Conservation (phyloP, 495 filamentous ascomycete genomes). For the Rhizodiscina lignyota region DNA sequence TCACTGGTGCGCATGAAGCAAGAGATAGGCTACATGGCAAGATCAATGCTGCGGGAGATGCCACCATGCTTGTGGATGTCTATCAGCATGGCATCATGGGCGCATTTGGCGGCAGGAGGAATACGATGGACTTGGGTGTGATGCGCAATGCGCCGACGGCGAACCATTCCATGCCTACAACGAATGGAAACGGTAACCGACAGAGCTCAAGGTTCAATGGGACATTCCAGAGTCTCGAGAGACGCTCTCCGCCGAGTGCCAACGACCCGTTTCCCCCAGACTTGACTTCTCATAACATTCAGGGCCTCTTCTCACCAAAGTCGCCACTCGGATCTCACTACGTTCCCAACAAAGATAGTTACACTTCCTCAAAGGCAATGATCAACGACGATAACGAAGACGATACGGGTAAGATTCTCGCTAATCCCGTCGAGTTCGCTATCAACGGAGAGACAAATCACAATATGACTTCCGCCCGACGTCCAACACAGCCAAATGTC, state of each 20-base stretch:
- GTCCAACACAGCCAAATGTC: conserved; percentile 59
- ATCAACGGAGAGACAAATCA: conserved; percentile 48
- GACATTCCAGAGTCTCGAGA: conserved; percentile 56
- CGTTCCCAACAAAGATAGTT: too few species aligned
- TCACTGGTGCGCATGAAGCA: conserved; percentile 60
- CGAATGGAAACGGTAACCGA: conserved; percentile 39
- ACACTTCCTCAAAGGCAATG: conserved; percentile 67
- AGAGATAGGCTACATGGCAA: conserved; percentile 66
- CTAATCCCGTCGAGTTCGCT: conserved; percentile 71
- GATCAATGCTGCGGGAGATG: conserved; percentile 54
- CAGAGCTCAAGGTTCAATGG: conserved; percentile 65
- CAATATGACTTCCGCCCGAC: conserved; percentile 34
- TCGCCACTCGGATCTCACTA: conserved; percentile 68
- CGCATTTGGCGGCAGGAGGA: conserved; percentile 29
- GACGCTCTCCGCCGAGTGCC: conserved; percentile 47
- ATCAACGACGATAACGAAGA: conserved; percentile 78
- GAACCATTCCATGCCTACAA: conserved; percentile 18
- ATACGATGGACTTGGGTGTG: conserved; percentile 15
- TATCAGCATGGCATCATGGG: conserved; percentile 20
- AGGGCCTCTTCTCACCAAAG: conserved; percentile 72
- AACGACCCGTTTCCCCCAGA: conserved; percentile 38
- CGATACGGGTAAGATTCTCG: conserved; percentile 68
- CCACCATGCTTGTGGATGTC: conserved; percentile 67
- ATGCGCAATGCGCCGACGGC: not conserved
- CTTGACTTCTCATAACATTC: conserved; percentile 51